Percentiles rank a stretch among this genome's conserved stretches.
These are phyloP conservation scores for Blastobotrys raffinosifermentans DNA, from an alignment of 1,139 yeast species.

Conservation along the genomic window DNA sequence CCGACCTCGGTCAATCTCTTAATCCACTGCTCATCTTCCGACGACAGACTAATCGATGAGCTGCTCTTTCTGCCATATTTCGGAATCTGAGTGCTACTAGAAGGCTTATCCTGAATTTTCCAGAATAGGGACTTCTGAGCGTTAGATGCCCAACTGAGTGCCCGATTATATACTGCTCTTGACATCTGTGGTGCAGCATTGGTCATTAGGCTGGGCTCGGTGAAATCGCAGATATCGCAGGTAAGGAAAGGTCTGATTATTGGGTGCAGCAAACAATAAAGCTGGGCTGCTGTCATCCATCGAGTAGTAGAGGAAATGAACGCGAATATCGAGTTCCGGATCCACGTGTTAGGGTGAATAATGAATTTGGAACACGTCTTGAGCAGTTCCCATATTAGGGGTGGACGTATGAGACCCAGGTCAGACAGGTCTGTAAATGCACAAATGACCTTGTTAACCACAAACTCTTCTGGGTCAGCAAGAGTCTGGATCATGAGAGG, in stretches of 20 bases:
- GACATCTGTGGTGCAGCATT: conserved; percentile 63
- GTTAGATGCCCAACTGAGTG: conserved; percentile 66
- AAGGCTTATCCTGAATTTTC: conserved; percentile 43
- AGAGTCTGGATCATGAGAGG: conserved; percentile 81
- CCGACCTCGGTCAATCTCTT: conserved; percentile 66
- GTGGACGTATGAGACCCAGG: conserved; percentile 47
- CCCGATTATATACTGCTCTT: conserved; percentile 57
- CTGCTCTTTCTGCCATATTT: conserved; percentile 9
- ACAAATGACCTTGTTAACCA: conserved; percentile 68
- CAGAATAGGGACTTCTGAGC: conserved; percentile 71
- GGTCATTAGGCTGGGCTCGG: conserved; percentile 59
- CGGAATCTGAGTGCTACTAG: not conserved
- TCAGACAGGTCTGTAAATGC: conserved; percentile 55
- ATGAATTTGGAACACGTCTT: conserved; percentile 46
- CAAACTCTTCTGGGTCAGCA: conserved; percentile 77
- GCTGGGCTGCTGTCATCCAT: conserved; percentile 67
- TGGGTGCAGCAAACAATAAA: conserved; percentile 78
- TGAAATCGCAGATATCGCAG: conserved; percentile 64
- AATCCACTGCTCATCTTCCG: conserved; percentile 73
- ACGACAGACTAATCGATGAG: conserved; percentile 16
- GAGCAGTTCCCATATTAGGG: conserved; percentile 47
- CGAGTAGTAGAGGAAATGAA: conserved; percentile 58
- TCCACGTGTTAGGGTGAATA: conserved; percentile 85
- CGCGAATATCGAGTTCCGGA: conserved; percentile 61
- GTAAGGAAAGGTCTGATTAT: conserved; percentile 69